A percentile compares a stretch with the other conserved stretches of the same genome.
Conservation (phyloP, 306 rosid species). For the Lagenaria siceraria region DNA sequence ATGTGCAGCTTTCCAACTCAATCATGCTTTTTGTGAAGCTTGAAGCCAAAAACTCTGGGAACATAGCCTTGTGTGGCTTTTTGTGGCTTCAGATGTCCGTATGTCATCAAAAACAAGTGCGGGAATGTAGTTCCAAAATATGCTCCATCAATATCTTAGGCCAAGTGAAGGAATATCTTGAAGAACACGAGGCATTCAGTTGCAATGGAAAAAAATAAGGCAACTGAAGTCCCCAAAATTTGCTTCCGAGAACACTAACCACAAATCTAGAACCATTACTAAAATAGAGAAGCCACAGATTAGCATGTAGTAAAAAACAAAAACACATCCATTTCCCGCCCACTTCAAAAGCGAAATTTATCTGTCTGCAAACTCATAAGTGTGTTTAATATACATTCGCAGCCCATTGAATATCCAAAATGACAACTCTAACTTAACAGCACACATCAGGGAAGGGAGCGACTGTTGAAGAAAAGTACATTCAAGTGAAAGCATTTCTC, state of each 20-base stretch:
- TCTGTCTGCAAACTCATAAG: neutral
- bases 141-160: slow-evolving; percentile 72
- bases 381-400: neutral
- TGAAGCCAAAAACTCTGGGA: slow-evolving; percentile 85
- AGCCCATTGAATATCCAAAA: neutral
- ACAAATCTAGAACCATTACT: neutral
- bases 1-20: slow-evolving; percentile 1
- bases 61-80: slow-evolving; percentile 53
- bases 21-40: slow-evolving; percentile 66
- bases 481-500: neutral
- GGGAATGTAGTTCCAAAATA: slow-evolving; percentile 83
- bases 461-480: neutral
- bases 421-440: neutral
- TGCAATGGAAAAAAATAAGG: neutral
- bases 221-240: neutral
- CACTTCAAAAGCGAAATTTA: neutral
- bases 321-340: neutral
- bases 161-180: slow-evolving; percentile 24
- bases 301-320: neutral
- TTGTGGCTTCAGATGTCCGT: slow-evolving; percentile 70
- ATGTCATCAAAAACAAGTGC: slow-evolving; percentile 68
- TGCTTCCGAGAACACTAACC: neutral
- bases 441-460: neutral
- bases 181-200: neutral
- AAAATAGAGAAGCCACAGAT: neutral